Conservation (phyloP, 352 stramenopile species). For the Pythium sp. region DNA sequence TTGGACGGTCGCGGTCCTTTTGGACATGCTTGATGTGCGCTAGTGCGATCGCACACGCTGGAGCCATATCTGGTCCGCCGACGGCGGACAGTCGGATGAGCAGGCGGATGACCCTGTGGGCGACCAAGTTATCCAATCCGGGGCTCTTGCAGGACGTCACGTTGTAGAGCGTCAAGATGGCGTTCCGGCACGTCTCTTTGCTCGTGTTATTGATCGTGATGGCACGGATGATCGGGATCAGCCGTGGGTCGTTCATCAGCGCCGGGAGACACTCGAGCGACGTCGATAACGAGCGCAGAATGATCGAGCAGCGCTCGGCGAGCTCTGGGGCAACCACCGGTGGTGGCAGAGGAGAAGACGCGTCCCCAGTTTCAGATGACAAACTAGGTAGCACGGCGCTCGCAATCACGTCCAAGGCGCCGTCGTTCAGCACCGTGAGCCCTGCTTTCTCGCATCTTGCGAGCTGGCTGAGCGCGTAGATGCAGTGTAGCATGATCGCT, state of each 20-base stretch:
- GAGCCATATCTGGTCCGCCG: conserved; percentile 56
- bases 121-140: conserved; percentile 50
- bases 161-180: conserved; percentile 75
- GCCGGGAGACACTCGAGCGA: conserved; percentile 38
- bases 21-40: conserved; percentile 77
- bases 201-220: conserved; percentile 34
- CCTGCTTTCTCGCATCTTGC: conserved; percentile 41
- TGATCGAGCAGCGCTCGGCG: conserved; percentile 62
- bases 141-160: conserved; percentile 49
- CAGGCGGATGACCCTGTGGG: conserved; percentile 47
- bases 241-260: conserved; percentile 48
- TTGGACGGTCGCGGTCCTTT: conserved; percentile 39
- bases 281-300: conserved; percentile 66
- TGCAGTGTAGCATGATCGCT: conserved; percentile 39
- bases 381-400: conserved; percentile 22
- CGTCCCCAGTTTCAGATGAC: background rate
- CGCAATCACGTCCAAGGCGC: conserved; percentile 56
- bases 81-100: conserved; percentile 58
- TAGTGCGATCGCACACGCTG: conserved; percentile 62
- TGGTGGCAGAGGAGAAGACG: background rate
- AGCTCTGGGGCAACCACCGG: conserved; percentile 19
- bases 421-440: conserved; percentile 47
- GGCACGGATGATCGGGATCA: conserved; percentile 46
- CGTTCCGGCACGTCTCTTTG: conserved; percentile 51
- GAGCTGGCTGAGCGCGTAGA: conserved; percentile 73